Base-by-base conservation (phyloP, 805 yeast genomes). In the Zygosaccharomyces rouxii region DNA sequence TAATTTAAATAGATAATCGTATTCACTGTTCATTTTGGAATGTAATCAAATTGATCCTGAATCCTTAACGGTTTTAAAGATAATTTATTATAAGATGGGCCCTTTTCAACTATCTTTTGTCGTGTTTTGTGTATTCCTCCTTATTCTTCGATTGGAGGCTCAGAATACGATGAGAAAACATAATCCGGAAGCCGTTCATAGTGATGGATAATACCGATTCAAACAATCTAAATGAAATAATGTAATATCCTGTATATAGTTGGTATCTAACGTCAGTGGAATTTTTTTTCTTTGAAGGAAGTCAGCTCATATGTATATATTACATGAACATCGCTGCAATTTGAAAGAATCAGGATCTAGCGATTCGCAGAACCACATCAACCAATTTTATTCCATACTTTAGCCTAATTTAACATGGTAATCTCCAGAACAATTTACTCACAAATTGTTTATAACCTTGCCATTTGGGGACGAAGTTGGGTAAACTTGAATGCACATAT, bases 1-100 rank as follows among this genome's bases (percentile, higher is more conserved):
- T 59, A 94, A 80, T 73, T 94, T 94, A 76, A 94, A 94, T 66
- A 94, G 79, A 69, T 89, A 94, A 73, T 94, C 99, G 97, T 94
- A 94, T 73, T 95, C 95, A 77, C 84, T 84, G 72, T 86, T 86
- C 94, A 86, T 86, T 7, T 31, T 35, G 37, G 35, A 42, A 25
- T 39, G 42, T 39, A 29, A 39, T 39, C 31, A 28, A 38, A 39
- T 4, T 28, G 25, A 23, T 23, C 26, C 26, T 23, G 9, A 23
- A 23, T 23, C 26, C 9, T 23, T 23, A 23, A 23, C 9, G 26
- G 9, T 9, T 23, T 23, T 9, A 23, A 7, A 23, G 26, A 23
- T 9, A 7, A 3, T 4, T 23, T 9, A 9, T 23, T 23, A 9
- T 23, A 9, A 23, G 31, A 25, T 39, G 42, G 35, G 33, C 31